Evolutionary conservation across 2,329 filamentous ascomycete species (phyloP), one percentile per base, ranked within the genome.

Genomic region (Fusarium transvaalense): DNA sequence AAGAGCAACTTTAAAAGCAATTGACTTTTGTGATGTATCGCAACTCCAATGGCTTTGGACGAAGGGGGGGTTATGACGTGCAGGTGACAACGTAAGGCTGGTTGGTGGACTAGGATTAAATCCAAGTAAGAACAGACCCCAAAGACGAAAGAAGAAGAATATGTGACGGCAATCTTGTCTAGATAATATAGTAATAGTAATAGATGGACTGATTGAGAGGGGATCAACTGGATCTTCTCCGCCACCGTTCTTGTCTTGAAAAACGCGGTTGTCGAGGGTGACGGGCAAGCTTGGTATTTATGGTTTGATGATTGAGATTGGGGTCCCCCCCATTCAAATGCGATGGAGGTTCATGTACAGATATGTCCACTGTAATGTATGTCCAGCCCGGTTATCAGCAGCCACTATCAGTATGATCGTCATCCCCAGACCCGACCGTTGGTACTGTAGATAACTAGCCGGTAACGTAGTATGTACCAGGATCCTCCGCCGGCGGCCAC

Each of bases 401-500:
- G 50, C 50, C 62, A 66, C 62, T 70, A 70, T 70, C 66, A 59
- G 58, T 63, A 43, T 56, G 66, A 66, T 59, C 62, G 55, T 53
- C 66, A 61, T 73, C 58, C 61, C 71, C 66, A 73, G 59, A 63
- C 61, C 64, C 32, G 37, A 60, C 59, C 53, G 54, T 61, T 69
- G 14, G 23, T 39, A 51, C 47, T 51, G 62, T 42, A 68, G 71
- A 73, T 73, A 74, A 63, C 67, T 66, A 67, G 52, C 64, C 66
- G 61, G 42, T 39, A 48, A n/a, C n/a, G n/a, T n/a, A n/a, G n/a
- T n/a, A n/a, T n/a, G 48, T 56, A 52, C 55, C 50, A 53, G 59
- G 71, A 48, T 54, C 50, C 21, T 68, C 55, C 55, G 71, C 71
- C 69, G 71, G 53, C 69, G 71, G 69, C 71, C 67, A 60, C 45